phyloP scores from a whole-genome alignment of 179 eudicot species.

The Spergularia azorica region DNA sequence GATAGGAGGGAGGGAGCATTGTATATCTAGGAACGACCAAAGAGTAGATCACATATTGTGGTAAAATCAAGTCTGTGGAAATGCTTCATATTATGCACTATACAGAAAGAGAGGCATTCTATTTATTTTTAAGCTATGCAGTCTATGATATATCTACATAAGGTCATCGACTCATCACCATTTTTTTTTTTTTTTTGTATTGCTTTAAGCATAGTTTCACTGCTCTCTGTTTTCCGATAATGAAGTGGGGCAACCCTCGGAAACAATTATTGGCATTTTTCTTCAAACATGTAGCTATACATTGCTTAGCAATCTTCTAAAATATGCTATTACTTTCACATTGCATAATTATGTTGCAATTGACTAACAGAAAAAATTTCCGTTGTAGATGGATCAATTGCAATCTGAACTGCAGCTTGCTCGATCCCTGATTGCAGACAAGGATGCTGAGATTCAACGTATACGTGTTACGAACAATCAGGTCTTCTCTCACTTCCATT shows the following conservation, averaged over 20 bases:
- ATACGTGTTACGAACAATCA: conserved; percentile 83
- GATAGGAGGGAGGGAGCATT: no score
- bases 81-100: not conserved
- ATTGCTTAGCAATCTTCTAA: not conserved
- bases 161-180: not conserved
- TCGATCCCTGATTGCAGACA: conserved; percentile 88
- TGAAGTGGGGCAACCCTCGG: no score
- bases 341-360: conserved; percentile 4
- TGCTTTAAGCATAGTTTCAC: not conserved
- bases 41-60: no score
- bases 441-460: conserved; percentile 77
- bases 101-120: no score
- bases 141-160: not conserved
- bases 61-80: not conserved
- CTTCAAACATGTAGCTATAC: not conserved
- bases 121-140: no score
- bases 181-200: not conserved
- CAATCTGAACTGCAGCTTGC: conserved; percentile 95
- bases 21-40: no score
- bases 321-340: conserved; percentile 1
- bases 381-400: conserved; percentile 85
- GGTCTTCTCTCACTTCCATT: conserved; percentile 39
- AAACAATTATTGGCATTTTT: no score
- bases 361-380: conserved; percentile 11
- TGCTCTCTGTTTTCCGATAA: not conserved